A percentile compares a stretch with the other conserved stretches of the same genome.
Conservation (phyloP, 1,284 basidiomycete species). For the Pterulicium gracile region DNA sequence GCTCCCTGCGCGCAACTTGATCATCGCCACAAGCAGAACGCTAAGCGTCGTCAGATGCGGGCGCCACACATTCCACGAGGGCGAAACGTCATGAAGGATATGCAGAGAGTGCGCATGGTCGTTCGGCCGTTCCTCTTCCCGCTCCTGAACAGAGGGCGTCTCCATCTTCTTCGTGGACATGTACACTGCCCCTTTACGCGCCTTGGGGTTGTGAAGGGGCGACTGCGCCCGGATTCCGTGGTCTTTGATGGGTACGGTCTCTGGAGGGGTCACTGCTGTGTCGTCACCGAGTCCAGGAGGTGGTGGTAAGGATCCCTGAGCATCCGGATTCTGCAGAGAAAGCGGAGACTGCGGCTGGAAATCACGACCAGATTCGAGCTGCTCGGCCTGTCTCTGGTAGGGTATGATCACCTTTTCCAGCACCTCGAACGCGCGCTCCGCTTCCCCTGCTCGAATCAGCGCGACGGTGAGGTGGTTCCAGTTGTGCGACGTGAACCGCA, state of each 20-base stretch:
- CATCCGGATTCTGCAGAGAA: slow-evolving; percentile 22
- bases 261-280: slow-evolving; percentile 12
- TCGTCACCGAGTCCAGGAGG: slow-evolving; percentile 18
- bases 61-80: slow-evolving; percentile 54
- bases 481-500: slow-evolving; percentile 83
- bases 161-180: slow-evolving; percentile 12
- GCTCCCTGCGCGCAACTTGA: slow-evolving; percentile 38
- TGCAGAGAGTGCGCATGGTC: slow-evolving; percentile 49
- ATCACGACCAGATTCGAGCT: slow-evolving; percentile 22
- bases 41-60: slow-evolving; percentile 43
- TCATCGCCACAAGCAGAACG: slow-evolving; percentile 32
- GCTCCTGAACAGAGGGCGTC: slow-evolving; percentile 7
- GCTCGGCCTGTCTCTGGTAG: slow-evolving; percentile 29
- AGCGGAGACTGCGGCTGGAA: slow-evolving; percentile 32
- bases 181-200: slow-evolving; percentile 22
- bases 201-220: slow-evolving; percentile 34
- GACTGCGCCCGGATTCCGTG: slow-evolving; percentile 21
- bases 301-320: slow-evolving; percentile 17
- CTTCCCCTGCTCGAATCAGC: slow-evolving; percentile 70
- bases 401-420: slow-evolving; percentile 74
- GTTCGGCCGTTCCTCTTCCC: slow-evolving; percentile 13
- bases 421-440: slow-evolving; percentile 75
- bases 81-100: slow-evolving; percentile 49
- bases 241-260: neutral
- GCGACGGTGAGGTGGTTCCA: slow-evolving; percentile 84